A percentile compares a stretch with the other conserved stretches of the same genome.
These are phyloP conservation scores for Besnoitia besnoiti DNA, from an alignment of 169 alveolate species.

Conservation along the genomic window DNA sequence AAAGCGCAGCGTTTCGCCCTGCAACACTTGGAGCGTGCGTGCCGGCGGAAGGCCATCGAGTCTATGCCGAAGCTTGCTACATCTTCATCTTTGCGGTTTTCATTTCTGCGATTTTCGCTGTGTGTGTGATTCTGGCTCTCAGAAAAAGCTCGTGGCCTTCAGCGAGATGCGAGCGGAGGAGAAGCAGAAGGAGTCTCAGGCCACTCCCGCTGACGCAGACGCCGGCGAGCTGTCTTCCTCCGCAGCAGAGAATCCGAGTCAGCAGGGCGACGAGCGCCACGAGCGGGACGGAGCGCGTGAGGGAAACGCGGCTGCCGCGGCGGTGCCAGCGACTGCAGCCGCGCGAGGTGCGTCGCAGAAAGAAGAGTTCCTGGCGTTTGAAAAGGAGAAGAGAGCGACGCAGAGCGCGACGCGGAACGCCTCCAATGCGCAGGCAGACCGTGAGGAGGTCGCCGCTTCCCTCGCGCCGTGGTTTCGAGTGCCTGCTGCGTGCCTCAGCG, in stretches of 20 bases:
- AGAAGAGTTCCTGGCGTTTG: not conserved
- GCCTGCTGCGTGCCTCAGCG: not conserved
- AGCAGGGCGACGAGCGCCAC: not conserved
- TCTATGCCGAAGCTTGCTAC: too few species aligned
- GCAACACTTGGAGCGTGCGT: too few species aligned
- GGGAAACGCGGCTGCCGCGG: not conserved
- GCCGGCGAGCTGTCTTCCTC: too few species aligned
- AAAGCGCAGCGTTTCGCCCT: too few species aligned
- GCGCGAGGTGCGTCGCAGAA: not conserved
- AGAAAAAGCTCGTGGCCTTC: too few species aligned
- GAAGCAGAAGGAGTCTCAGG: not conserved
- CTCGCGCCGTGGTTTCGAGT: slow-evolving; percentile 26
- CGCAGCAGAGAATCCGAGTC: not conserved
- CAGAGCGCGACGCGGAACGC: not conserved
- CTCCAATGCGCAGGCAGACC: not conserved
- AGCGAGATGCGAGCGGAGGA: too few species aligned
- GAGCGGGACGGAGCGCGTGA: not conserved
- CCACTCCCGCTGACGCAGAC: not conserved
- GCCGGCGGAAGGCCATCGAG: too few species aligned
- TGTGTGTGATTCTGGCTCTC: too few species aligned
- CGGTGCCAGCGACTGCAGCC: not conserved
- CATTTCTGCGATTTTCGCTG: too few species aligned
- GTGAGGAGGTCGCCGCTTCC: not conserved
- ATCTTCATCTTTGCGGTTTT: too few species aligned
- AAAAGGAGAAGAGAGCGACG: not conserved